Evolutionary conservation across 1,139 yeast species (phyloP).

Genomic region (Suhomyces atakaporum): DNA sequence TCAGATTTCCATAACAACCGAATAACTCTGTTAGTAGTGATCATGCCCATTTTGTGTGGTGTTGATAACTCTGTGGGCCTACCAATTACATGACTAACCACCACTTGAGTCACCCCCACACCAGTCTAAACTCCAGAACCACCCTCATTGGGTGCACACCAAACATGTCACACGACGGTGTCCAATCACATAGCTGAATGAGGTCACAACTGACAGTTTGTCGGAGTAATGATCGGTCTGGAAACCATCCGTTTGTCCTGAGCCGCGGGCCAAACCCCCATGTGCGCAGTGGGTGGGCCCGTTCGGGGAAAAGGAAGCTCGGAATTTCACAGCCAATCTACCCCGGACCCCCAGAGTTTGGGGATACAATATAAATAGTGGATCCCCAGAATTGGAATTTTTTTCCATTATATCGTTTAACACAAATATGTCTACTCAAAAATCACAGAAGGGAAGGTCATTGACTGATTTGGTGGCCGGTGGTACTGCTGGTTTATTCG

Average conservation of each 20-base stretch:
- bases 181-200: too few relatives aligned
- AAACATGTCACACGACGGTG: too few relatives aligned
- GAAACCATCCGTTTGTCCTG: constrained; percentile 12
- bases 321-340: constrained; percentile 8
- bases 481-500: constrained; percentile 95
- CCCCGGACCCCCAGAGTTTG: constrained; percentile 1
- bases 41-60: too few relatives aligned
- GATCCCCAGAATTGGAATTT: background rate
- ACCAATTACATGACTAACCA: too few relatives aligned
- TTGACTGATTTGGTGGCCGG: constrained; percentile 88
- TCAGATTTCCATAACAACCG: too few relatives aligned
- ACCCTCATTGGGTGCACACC: too few relatives aligned
- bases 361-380: constrained; percentile 8
- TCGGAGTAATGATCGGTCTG: too few relatives aligned
- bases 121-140: too few relatives aligned
- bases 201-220: too few relatives aligned
- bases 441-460: constrained; percentile 41
- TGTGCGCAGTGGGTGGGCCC: constrained; percentile 9
- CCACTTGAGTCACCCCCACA: too few relatives aligned
- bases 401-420: background rate
- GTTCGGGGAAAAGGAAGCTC: constrained; percentile 20
- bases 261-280: constrained; percentile 16
- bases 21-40: too few relatives aligned
- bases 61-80: too few relatives aligned
- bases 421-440: constrained; percentile 25